phyloP scores from a whole-genome alignment of 306 rosid species.

The Hippophae rhamnoides region DNA sequence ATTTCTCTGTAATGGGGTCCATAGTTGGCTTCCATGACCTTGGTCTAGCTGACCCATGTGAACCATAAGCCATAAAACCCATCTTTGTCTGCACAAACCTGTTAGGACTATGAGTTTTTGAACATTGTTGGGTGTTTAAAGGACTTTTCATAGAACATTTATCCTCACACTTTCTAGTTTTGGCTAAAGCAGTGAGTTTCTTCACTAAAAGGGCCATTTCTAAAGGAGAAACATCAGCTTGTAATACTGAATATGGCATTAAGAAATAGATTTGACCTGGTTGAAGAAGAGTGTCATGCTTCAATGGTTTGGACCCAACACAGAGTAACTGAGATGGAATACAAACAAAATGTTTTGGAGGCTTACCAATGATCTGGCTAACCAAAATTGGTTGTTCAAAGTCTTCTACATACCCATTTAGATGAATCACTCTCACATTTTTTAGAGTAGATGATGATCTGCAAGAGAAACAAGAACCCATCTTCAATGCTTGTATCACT shows the following conservation, averaged over 20 bases:
- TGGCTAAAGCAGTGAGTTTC: conserved; percentile 44
- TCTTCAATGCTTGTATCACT: conserved; percentile 5
- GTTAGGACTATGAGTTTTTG: conserved; percentile 29
- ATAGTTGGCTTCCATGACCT: conserved; percentile 64
- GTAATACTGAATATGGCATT: conserved; percentile 54
- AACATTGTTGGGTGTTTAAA: background rate
- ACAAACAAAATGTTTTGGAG: conserved; percentile 49
- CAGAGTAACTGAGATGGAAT: conserved; percentile 60
- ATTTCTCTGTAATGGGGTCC: conserved; percentile 51
- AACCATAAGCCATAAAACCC: conserved; percentile 8
- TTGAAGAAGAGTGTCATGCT: conserved; percentile 39
- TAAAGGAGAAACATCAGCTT: conserved; percentile 51
- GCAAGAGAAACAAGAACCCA: conserved; percentile 61
- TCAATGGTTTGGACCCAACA: conserved; percentile 30
- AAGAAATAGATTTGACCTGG: conserved; percentile 59
- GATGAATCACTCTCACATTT: conserved; percentile 48
- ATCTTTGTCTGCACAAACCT: conserved; percentile 28
- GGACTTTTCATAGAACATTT: conserved; percentile 13
- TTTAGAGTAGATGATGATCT: conserved; percentile 20
- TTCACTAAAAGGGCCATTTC: conserved; percentile 48
- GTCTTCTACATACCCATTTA: conserved; percentile 56
- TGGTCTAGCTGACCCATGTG: conserved; percentile 23
- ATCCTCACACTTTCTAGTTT: conserved; percentile 11
- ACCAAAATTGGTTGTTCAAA: conserved; percentile 47
- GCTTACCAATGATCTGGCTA: conserved; percentile 36